Base-by-base conservation (phyloP, 1,139 yeast species). In the Sugiyamaella grinbergsii region DNA sequence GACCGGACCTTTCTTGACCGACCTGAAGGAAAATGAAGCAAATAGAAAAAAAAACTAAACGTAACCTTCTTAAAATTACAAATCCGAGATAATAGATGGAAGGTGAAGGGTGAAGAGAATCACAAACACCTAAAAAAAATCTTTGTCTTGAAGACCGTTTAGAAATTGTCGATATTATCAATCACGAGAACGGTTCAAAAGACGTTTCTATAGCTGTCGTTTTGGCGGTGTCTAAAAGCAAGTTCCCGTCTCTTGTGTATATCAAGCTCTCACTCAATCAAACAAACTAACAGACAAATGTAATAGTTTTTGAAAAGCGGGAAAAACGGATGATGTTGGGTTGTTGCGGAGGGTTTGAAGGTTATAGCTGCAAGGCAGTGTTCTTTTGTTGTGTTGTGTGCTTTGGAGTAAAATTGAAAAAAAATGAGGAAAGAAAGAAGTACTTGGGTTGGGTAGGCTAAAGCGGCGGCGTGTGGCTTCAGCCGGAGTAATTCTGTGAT, bases 341-440 rank as follows among this genome's bases (percentile, higher is more conserved):
- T 16, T n/a, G 43, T 28, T 3, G 33, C 13, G 33, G 16, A 5
- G 33, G 23, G 29, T 3, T 16, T 8, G 42, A 5, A 3, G 20
- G 7, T 10, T 18, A 19, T 20, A 16, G 20, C 33, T n/a, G 32
- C 28, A 40, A 15, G 43, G 43, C 29, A 37, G 33, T 39, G 42
- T 39, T n/a, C 42, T 19, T 15, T 32, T 32, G 5, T 32, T 32
- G 39, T 34, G 39, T 39, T 39, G 42, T 29, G 34, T n/a, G 32
- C 18, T 40, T 13, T 23, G 31, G 18, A 13, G 43, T 40, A 40
- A 40, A 40, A 40, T 33, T 40, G 43, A 40, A 40, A 40, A 38
- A 36, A 40, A 40, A 23, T 11, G 34, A 18, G 43, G 34, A 40
- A 40, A 38, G 42, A 38, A 38, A 40, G 43, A 40, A 29, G 34